A percentile compares a stretch with the other conserved stretches of the same genome.
Conservation (phyloP, 495 filamentous ascomycete species). For the Neurospora tetrasperma region DNA sequence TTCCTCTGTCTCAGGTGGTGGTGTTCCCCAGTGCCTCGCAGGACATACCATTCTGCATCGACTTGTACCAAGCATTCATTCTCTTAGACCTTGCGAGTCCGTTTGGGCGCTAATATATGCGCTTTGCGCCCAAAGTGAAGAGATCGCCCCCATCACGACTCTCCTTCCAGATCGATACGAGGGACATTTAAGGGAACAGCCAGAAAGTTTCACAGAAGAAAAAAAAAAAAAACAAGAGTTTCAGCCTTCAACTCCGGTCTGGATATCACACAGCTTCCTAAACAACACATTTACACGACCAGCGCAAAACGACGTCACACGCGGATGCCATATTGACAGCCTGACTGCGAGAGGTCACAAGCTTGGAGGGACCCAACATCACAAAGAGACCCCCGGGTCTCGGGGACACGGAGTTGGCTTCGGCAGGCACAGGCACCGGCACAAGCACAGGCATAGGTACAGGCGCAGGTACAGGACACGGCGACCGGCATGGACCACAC, state of each 20-base stretch:
- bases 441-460: background rate
- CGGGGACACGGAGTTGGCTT: background rate
- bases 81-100: background rate
- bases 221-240: background rate
- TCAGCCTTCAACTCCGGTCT: background rate
- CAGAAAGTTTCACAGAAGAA: background rate
- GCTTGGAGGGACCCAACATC: background rate
- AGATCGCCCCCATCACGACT: background rate
- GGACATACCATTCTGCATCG: background rate
- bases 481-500: slow-evolving; percentile 1
- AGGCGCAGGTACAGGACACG: background rate
- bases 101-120: background rate
- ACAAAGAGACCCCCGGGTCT: background rate
- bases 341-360: background rate
- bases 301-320: background rate
- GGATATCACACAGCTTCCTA: background rate
- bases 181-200: background rate
- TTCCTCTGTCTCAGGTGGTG: background rate
- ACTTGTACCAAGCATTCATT: background rate
- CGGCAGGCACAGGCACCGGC: background rate
- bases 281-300: background rate
- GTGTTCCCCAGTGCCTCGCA: background rate
- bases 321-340: background rate
- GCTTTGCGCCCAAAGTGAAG: background rate
- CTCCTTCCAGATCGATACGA: background rate